Conservation (phyloP, 345 rosid species). For the Citrus cavaleriei region DNA sequence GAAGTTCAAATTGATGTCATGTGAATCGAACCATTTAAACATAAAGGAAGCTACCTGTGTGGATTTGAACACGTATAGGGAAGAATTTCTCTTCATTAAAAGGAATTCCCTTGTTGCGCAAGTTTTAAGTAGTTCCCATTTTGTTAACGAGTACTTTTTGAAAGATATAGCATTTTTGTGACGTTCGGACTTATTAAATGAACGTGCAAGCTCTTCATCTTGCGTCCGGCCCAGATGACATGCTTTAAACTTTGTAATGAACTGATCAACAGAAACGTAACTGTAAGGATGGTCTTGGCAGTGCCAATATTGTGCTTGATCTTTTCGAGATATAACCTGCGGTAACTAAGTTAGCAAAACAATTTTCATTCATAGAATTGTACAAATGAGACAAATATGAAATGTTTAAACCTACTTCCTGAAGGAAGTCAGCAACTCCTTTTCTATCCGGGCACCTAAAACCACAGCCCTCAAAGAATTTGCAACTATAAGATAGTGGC, state of each 20-base stretch:
- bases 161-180: constrained; percentile 34
- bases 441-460: constrained; percentile 31
- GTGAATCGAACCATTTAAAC: background rate
- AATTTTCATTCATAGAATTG: background rate
- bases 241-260: constrained; percentile 26
- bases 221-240: constrained; percentile 26
- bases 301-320: constrained; percentile 47
- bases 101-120: constrained; percentile 33
- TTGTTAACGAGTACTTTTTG: constrained; percentile 21
- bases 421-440: constrained; percentile 46
- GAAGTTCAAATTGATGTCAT: background rate
- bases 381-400: background rate
- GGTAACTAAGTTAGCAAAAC: background rate
- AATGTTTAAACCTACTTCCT: constrained; percentile 28
- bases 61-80: constrained; percentile 35
- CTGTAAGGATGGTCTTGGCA: constrained; percentile 19
- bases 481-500: constrained; percentile 25
- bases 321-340: constrained; percentile 46
- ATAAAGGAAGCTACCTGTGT: constrained; percentile 22
- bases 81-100: constrained; percentile 25
- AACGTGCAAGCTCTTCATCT: constrained; percentile 21
- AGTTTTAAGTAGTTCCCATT: constrained; percentile 35
- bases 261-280: constrained; percentile 27
- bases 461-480: constrained; percentile 40
- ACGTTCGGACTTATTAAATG: constrained; percentile 27